Conservation (phyloP, 768 basidiomycete species). For the Imleria badia region DNA sequence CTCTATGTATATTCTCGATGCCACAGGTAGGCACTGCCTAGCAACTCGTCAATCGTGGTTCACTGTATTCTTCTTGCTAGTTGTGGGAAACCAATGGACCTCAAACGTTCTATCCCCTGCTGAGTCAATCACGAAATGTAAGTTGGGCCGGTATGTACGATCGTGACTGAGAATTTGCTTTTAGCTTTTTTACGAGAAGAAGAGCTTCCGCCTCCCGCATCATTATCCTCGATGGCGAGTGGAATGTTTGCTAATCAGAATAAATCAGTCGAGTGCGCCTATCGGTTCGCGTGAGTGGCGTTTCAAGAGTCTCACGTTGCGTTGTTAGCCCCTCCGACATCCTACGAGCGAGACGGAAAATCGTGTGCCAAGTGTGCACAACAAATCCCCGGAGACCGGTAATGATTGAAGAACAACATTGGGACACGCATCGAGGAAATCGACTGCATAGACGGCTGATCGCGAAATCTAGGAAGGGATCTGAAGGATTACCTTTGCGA, state of each 20-base stretch:
- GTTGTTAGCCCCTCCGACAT: slow-evolving; percentile 53
- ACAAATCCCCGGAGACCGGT: slow-evolving; percentile 51
- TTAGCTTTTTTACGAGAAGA: slow-evolving; percentile 51
- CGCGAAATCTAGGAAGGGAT: slow-evolving; percentile 26
- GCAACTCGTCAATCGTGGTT: neutral
- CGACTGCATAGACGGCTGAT: slow-evolving; percentile 53
- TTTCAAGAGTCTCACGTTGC: slow-evolving; percentile 7
- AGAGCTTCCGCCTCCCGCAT: slow-evolving; percentile 54
- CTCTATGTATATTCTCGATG: slow-evolving; percentile 63
- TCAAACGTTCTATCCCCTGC: slow-evolving; percentile 53
- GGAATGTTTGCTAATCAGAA: slow-evolving; percentile 47
- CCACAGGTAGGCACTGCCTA: slow-evolving; percentile 51
- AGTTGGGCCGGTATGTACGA: slow-evolving; percentile 2
- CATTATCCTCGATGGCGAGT: slow-evolving; percentile 55
- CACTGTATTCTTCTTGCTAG: slow-evolving; percentile 30
- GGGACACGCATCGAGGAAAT: slow-evolving; percentile 58
- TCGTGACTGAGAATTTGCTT: slow-evolving; percentile 4
- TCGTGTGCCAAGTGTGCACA: slow-evolving; percentile 66
- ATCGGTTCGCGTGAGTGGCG: slow-evolving; percentile 1
- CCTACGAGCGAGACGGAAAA: slow-evolving; percentile 54
- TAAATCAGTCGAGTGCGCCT: slow-evolving; percentile 48
- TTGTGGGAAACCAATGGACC: slow-evolving; percentile 58
- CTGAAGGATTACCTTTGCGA: neutral
- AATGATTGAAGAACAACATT: slow-evolving; percentile 59
- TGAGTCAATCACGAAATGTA: slow-evolving; percentile 49